Conservation (phyloP, 192 early-diverging fungal genomes). For the Podila minutissima region DNA sequence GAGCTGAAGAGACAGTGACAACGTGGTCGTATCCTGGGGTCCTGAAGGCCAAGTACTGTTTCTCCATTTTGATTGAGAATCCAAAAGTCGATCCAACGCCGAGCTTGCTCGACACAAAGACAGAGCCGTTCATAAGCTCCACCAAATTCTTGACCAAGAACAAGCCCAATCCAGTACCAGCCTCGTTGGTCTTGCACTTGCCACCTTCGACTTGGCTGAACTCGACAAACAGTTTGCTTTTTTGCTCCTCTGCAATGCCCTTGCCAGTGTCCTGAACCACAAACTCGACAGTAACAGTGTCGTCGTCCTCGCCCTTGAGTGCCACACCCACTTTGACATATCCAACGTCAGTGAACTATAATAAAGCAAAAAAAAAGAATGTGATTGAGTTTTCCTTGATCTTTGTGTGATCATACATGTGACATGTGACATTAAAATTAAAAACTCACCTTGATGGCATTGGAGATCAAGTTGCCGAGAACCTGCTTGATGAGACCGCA, state of each 20-base stretch:
- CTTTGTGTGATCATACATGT: no score
- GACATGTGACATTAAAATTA: neutral
- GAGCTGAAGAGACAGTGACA: slow-evolving; percentile 45
- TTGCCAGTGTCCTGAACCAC: slow-evolving; percentile 48
- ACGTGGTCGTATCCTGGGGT: slow-evolving; percentile 50
- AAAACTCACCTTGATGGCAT: slow-evolving; percentile 45
- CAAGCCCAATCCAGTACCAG: slow-evolving; percentile 44
- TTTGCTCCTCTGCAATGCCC: slow-evolving; percentile 46
- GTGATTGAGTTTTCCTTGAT: no score
- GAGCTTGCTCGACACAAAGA: slow-evolving; percentile 38
- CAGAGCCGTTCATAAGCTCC: slow-evolving; percentile 42
- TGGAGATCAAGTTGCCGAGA: slow-evolving; percentile 43
- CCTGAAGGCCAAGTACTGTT: slow-evolving; percentile 46
- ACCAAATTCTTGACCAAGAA: slow-evolving; percentile 49
- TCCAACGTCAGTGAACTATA: slow-evolving; percentile 44
- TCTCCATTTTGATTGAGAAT: slow-evolving; percentile 49
- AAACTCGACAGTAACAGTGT: slow-evolving; percentile 50
- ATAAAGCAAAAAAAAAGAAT: neutral
- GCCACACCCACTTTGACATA: slow-evolving; percentile 49
- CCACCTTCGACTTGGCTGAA: slow-evolving; percentile 49
- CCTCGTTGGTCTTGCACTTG: slow-evolving; percentile 48
- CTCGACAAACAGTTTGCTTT: slow-evolving; percentile 49
- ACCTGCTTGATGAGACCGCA: slow-evolving; percentile 44
- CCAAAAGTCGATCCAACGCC: slow-evolving; percentile 51
- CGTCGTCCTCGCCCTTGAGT: slow-evolving; percentile 46